A percentile compares a stretch with the other conserved stretches of the same genome.
Evolutionary conservation across 2,329 filamentous ascomycete genomes (phyloP).

Genomic region (Zasmidium angulare): DNA sequence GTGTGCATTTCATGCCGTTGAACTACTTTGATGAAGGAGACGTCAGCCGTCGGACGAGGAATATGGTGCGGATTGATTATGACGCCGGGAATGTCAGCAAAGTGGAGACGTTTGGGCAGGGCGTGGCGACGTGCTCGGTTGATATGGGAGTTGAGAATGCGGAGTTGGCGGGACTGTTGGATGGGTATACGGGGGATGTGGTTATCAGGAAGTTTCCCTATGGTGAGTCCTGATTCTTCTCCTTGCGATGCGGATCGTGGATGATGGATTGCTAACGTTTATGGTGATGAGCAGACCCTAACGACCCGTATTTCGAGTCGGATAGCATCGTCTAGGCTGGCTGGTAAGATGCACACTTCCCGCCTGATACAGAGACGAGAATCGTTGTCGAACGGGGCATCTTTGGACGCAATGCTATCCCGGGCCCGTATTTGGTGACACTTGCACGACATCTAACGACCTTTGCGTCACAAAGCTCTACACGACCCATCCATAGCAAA

Average conservation of each 20-base stretch:
- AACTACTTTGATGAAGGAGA: slow-evolving; percentile 46
- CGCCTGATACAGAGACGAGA: too few relatives aligned
- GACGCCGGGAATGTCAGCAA: slow-evolving; percentile 30
- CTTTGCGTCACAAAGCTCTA: too few relatives aligned
- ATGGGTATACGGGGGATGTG: slow-evolving; percentile 36
- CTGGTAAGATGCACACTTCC: too few relatives aligned
- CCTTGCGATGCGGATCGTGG: not conserved
- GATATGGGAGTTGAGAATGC: slow-evolving; percentile 20
- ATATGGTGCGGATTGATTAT: slow-evolving; percentile 44
- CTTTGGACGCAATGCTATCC: too few relatives aligned
- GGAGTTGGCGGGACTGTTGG: slow-evolving; percentile 28
- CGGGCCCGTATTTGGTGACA: too few relatives aligned
- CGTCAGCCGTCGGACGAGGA: slow-evolving; percentile 41
- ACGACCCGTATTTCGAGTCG: slow-evolving; percentile 33
- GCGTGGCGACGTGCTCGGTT: slow-evolving; percentile 31
- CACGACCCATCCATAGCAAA: too few relatives aligned
- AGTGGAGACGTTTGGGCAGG: slow-evolving; percentile 36
- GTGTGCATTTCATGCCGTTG: slow-evolving; percentile 42
- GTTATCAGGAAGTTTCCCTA: slow-evolving; percentile 43
- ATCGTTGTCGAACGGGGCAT: too few relatives aligned
- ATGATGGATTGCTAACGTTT: too few relatives aligned
- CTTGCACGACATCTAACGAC: too few relatives aligned
- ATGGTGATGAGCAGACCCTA: too few relatives aligned
- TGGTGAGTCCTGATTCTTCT: slow-evolving; percentile 7
- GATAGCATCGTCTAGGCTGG: slow-evolving; percentile 6